Conservation (phyloP, 768 basidiomycete genomes). For the Rhizopogon vesiculosus region DNA sequence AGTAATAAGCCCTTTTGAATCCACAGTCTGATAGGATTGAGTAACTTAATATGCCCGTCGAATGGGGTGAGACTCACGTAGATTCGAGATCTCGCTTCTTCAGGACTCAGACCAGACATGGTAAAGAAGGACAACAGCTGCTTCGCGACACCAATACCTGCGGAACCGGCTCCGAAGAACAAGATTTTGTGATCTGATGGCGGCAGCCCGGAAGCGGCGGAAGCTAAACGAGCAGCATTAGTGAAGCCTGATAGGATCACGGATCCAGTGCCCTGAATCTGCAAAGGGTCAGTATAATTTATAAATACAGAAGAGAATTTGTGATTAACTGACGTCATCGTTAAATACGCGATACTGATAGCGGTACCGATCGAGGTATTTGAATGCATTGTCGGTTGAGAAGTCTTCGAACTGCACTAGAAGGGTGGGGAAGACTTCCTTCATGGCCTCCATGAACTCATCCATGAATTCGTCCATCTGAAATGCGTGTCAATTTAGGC, state of each 20-base stretch:
- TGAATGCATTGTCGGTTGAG: slow-evolving; percentile 75
- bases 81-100: slow-evolving; percentile 63
- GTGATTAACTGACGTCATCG: slow-evolving; percentile 53
- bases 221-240: slow-evolving; percentile 62
- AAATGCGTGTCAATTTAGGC: background rate
- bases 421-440: slow-evolving; percentile 57
- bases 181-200: slow-evolving; percentile 50
- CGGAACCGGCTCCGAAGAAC: slow-evolving; percentile 53
- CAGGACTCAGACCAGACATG: slow-evolving; percentile 51
- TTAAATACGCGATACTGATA: slow-evolving; percentile 60
- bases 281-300: slow-evolving; percentile 2
- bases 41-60: slow-evolving; percentile 1
- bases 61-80: slow-evolving; percentile 41
- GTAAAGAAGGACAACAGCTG: slow-evolving; percentile 46
- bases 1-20: slow-evolving; percentile 74
- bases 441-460: slow-evolving; percentile 69
- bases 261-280: slow-evolving; percentile 72
- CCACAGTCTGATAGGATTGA: slow-evolving; percentile 49
- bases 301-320: background rate
- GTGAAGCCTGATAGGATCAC: slow-evolving; percentile 74
- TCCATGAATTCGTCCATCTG: slow-evolving; percentile 74
- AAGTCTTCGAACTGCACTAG: slow-evolving; percentile 79
- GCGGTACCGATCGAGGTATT: slow-evolving; percentile 62
- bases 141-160: slow-evolving; percentile 52
- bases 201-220: slow-evolving; percentile 35